Base-by-base conservation (phyloP, 129 eudicot species). In the Flaveria sonorensis region DNA sequence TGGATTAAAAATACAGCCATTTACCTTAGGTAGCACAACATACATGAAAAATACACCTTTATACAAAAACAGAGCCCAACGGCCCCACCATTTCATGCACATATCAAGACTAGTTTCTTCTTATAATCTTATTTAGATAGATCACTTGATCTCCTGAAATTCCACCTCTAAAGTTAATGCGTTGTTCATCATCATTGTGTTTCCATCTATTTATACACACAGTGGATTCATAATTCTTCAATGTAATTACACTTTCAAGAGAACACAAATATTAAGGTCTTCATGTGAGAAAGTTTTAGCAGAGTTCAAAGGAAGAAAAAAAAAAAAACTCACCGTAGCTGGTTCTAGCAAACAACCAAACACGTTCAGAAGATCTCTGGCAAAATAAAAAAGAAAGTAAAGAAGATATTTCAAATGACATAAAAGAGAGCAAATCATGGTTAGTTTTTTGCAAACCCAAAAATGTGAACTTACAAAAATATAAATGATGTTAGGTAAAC, bases 341-440 rank as follows among this genome's bases (percentile, higher is more conserved):
- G 98, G 98, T 85, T 92, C 98, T 42, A 92, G 90, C 76, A 80
- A 53, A 82, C 98, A 92, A 72, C 98, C 98, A 85, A 86, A 61
- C 39, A 92, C 77, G 74, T 92, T 92, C 70, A 92, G 56, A 43
- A 86, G 64, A 78, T 92, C 98, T 73, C 96, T 92, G 96, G 78
- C 76, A 55, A 84, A 84, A 78, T 10, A 77, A 16, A 45, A 52
- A 30, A 20, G 14, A 10, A 15, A 68, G 46, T 61, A 13, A 60
- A 57, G 23, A 53, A 69, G 43, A 46, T 52, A 56, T 56, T 53
- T 56, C 62, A 56, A 56, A 56, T 56, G 26, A 19, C 28, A 56
- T 56, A 7, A 56, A 30, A 15, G 43, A 28, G 67, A 30, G 45
- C 45, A 62, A 14, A 28, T 42, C 20, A 62, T 15, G 68, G 18